phyloP scores from a whole-genome alignment of 495 filamentous ascomycete species.

The Venustampulla echinocandica region DNA sequence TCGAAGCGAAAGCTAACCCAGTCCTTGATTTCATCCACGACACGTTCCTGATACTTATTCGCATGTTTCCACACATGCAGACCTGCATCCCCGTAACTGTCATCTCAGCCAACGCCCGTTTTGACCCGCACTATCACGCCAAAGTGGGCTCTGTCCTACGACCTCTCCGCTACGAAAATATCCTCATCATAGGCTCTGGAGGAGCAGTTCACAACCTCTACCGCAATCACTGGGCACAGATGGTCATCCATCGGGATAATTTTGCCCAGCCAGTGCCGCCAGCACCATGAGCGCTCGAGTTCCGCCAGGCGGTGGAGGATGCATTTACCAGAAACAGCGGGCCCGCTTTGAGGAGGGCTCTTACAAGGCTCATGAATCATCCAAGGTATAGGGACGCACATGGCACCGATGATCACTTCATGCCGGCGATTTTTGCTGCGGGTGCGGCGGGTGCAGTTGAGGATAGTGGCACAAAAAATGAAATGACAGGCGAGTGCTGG shows the following conservation, averaged over 20 bases:
- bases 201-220: conserved; percentile 58
- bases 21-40: conserved; percentile 58
- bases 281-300: conserved; percentile 47
- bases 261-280: conserved; percentile 49
- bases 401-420: conserved; percentile 56
- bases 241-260: conserved; percentile 50
- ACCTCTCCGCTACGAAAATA: conserved; percentile 37
- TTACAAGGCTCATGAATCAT: conserved; percentile 52
- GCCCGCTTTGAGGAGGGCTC: conserved; percentile 37
- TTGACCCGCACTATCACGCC: conserved; percentile 52
- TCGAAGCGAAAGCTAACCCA: conserved; percentile 38
- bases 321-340: conserved; percentile 35
- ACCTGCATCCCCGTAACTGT: conserved; percentile 48
- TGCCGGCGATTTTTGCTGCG: conserved; percentile 48
- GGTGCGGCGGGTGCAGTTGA: conserved; percentile 43
- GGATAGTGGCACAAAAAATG: conserved; percentile 33
- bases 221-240: conserved; percentile 49
- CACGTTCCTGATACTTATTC: conserved; percentile 52
- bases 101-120: conserved; percentile 48
- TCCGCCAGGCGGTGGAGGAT: conserved; percentile 51
- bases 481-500: conserved; percentile 49
- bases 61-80: conserved; percentile 45
- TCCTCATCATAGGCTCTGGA: conserved; percentile 51
- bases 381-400: conserved; percentile 52
- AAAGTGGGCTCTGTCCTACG: conserved; percentile 44